Evolutionary conservation across 352 stramenopile genomes (phyloP).

Genomic region (Phytophthora palmivora): DNA sequence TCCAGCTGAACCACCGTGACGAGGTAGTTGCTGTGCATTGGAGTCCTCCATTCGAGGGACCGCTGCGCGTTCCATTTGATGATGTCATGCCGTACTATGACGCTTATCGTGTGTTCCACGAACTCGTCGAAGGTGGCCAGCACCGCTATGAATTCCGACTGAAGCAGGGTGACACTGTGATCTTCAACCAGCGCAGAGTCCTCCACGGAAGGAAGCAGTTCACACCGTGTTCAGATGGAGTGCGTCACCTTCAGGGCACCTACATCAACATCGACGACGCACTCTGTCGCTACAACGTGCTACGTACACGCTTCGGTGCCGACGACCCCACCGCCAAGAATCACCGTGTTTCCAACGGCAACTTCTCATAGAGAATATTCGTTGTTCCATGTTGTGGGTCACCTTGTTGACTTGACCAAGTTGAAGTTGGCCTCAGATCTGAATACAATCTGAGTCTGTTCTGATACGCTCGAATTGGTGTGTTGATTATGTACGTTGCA

Average conservation of each 20-base stretch:
- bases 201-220: constrained; percentile 86
- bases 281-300: constrained; percentile 82
- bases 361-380: constrained; percentile 74
- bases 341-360: constrained; percentile 73
- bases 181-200: constrained; percentile 88
- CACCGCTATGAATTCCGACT: constrained; percentile 84
- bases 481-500: constrained; percentile 16
- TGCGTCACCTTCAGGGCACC: constrained; percentile 85
- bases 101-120: constrained; percentile 82
- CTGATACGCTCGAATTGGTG: constrained; percentile 3
- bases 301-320: constrained; percentile 61
- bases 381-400: too few relatives aligned
- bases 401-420: constrained; percentile 3
- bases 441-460: background rate
- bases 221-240: constrained; percentile 63
- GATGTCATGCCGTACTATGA: constrained; percentile 83
- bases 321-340: constrained; percentile 61
- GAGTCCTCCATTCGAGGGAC: constrained; percentile 95
- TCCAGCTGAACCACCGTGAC: constrained; percentile 85
- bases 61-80: constrained; percentile 81
- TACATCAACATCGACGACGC: constrained; percentile 92
- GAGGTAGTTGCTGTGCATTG: constrained; percentile 93
- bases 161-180: constrained; percentile 79
- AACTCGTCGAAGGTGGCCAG: constrained; percentile 78
- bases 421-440: constrained; percentile 27